Conservation (phyloP, 306 rosid species). For the Casuarina cunninghamiana region DNA sequence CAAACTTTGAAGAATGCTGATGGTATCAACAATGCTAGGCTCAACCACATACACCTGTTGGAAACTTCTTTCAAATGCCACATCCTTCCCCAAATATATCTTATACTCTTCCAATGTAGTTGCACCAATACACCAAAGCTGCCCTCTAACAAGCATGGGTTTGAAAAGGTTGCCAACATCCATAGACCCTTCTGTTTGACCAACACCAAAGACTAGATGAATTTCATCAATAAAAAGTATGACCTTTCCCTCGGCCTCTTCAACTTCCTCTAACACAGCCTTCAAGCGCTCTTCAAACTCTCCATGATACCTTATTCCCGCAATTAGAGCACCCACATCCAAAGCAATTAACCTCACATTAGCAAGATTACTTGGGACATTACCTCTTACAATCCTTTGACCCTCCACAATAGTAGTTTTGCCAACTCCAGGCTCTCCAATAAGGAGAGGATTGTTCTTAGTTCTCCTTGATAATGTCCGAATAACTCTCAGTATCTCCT, state of each 20-base stretch:
- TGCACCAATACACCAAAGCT: conserved; percentile 88
- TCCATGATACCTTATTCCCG: conserved; percentile 83
- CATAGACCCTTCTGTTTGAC: conserved; percentile 89
- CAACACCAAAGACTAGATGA: conserved; percentile 93
- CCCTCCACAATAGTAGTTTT: conserved; percentile 96
- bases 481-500: conserved; percentile 80
- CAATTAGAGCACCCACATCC: conserved; percentile 94
- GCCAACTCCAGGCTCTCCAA: conserved; percentile 97
- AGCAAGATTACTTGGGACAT: conserved; percentile 77
- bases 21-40: conserved; percentile 74
- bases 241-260: conserved; percentile 87
- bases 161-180: conserved; percentile 90
- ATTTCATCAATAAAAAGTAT: conserved; percentile 88
- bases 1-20: conserved; percentile 83
- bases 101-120: conserved; percentile 91
- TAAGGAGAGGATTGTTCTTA: conserved; percentile 85
- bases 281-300: conserved; percentile 87
- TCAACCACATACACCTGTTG: conserved; percentile 94
- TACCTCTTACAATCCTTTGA: conserved; percentile 78
- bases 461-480: conserved; percentile 79
- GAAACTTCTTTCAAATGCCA: conserved; percentile 89
- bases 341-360: conserved; percentile 87
- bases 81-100: conserved; percentile 92
- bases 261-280: conserved; percentile 87
- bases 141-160: conserved; percentile 99